Conservation (phyloP, 352 stramenopile species). For the Globisporangium middletonii region DNA sequence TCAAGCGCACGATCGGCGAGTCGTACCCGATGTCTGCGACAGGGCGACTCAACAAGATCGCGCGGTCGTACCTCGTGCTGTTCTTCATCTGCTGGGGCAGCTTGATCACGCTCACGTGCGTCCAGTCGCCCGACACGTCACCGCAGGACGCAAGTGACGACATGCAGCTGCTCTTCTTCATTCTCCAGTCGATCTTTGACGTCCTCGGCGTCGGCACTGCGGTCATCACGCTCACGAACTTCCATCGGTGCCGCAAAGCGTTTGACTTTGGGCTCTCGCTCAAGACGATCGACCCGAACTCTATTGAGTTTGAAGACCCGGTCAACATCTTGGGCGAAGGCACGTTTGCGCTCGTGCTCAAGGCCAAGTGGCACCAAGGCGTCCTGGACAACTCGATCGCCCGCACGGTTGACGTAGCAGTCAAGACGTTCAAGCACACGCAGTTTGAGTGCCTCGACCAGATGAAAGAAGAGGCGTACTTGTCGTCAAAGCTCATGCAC, state of each 20-base stretch:
- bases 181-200: slow-evolving; percentile 65
- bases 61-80: slow-evolving; percentile 57
- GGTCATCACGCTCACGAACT: slow-evolving; percentile 70
- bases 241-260: slow-evolving; percentile 56
- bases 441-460: slow-evolving; percentile 72
- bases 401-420: slow-evolving; percentile 58
- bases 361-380: slow-evolving; percentile 64
- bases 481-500: slow-evolving; percentile 72
- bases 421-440: slow-evolving; percentile 80
- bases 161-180: slow-evolving; percentile 27
- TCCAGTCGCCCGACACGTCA: slow-evolving; percentile 27
- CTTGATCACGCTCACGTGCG: slow-evolving; percentile 52
- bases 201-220: slow-evolving; percentile 58
- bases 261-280: slow-evolving; percentile 78
- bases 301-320: slow-evolving; percentile 75
- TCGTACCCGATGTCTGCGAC: slow-evolving; percentile 67
- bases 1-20: slow-evolving; percentile 67
- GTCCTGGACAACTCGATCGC: slow-evolving; percentile 32
- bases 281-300: slow-evolving; percentile 70
- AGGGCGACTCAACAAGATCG: slow-evolving; percentile 57
- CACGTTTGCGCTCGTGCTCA: slow-evolving; percentile 72
- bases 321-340: slow-evolving; percentile 77
- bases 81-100: slow-evolving; percentile 76
- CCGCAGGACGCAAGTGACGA: slow-evolving; percentile 10
- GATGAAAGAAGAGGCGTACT: slow-evolving; percentile 77